A percentile compares a stretch with the other conserved stretches of the same genome.
phyloP scores from a whole-genome alignment of 106 monocot genomes.

The Narthecium ossifragum region DNA sequence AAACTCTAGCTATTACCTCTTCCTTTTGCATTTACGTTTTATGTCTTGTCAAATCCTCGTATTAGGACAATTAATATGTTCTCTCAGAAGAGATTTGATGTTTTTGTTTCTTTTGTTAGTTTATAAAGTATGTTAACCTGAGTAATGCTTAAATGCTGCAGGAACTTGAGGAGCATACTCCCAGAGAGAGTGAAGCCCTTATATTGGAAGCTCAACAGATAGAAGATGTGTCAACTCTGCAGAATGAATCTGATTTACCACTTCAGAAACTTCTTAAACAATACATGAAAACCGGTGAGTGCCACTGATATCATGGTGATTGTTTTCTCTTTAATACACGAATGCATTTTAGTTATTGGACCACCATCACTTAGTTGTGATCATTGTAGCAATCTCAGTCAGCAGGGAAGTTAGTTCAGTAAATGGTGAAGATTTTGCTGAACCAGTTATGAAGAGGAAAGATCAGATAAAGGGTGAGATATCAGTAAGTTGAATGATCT shows the following conservation, averaged over 20 bases:
- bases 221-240: conserved; percentile 75
- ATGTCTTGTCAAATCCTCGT: too few relatives aligned
- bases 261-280: conserved; percentile 69
- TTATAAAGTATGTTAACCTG: too few relatives aligned
- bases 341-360: conserved; percentile 9
- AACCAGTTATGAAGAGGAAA: conserved; percentile 14
- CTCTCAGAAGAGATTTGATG: too few relatives aligned
- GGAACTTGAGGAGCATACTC: conserved; percentile 91
- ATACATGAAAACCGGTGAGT: conserved; percentile 45
- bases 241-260: conserved; percentile 83
- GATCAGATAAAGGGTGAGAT: conserved; percentile 61
- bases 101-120: too few relatives aligned
- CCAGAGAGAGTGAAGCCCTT: conserved; percentile 84
- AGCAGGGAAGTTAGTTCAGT: conserved; percentile 62
- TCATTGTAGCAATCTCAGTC: conserved; percentile 59
- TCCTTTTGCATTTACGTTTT: too few relatives aligned
- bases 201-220: conserved; percentile 73
- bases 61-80: too few relatives aligned
- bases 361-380: conserved; percentile 24
- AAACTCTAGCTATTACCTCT: too few relatives aligned
- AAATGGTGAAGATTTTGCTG: conserved; percentile 30
- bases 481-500: conserved; percentile 33
- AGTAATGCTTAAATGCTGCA: too few relatives aligned
- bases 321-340: not conserved
- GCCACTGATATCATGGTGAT: not conserved